phyloP scores from a whole-genome alignment of 177 flowering plant species.

The Telopea speciosissima region DNA sequence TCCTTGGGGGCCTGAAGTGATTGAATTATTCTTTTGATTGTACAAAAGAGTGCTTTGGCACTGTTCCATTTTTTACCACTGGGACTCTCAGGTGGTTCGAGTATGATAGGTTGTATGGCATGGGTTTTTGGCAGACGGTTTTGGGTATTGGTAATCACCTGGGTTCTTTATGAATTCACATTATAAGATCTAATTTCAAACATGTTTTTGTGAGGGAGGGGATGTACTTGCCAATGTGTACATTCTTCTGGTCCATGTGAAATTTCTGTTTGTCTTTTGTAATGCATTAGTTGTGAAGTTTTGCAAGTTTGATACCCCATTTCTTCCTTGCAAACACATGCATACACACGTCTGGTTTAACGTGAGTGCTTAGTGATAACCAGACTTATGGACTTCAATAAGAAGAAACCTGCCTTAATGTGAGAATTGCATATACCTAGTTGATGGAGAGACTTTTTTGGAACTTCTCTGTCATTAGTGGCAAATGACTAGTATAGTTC shows the following conservation, averaged over 20 bases:
- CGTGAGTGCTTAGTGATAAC: too few species aligned
- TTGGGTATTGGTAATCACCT: background rate
- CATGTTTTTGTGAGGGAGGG: background rate
- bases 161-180: background rate
- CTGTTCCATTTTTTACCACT: slow-evolving; percentile 11
- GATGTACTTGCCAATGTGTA: background rate
- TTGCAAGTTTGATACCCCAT: too few species aligned
- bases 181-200: background rate
- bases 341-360: too few species aligned
- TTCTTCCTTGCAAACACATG: too few species aligned
- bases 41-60: slow-evolving; percentile 2
- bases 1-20: background rate
- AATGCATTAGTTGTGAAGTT: too few species aligned
- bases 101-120: background rate
- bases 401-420: too few species aligned
- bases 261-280: background rate
- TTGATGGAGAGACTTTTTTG: too few species aligned
- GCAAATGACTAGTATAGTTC: too few species aligned
- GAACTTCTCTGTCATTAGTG: too few species aligned
- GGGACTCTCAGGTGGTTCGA: background rate
- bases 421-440: too few species aligned
- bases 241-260: background rate
- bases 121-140: background rate
- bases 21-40: background rate
- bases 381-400: too few species aligned